A percentile compares a stretch with the other conserved stretches of the same genome.
These are phyloP conservation scores for Tuber calosporum DNA, from an alignment of 495 filamentous ascomycete genomes.

Conservation along the genomic window DNA sequence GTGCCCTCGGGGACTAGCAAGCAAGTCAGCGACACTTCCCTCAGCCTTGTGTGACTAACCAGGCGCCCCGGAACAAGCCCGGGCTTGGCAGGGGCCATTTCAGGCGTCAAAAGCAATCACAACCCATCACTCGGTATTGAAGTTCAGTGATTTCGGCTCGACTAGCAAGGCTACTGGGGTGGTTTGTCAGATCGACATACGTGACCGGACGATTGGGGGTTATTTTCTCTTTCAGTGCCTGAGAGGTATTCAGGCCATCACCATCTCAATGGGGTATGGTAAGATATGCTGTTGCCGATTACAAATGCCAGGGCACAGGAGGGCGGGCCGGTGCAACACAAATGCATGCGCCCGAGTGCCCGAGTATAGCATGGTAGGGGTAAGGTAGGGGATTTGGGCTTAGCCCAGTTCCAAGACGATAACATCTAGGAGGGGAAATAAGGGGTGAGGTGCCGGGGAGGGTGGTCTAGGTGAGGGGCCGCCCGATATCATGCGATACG, in stretches of 20 bases:
- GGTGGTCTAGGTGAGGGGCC: neutral
- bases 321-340: neutral
- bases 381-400: neutral
- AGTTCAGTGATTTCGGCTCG: neutral
- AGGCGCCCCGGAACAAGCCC: too few species aligned
- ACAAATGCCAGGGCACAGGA: neutral
- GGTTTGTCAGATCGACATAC: too few species aligned
- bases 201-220: neutral
- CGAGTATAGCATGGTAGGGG: neutral
- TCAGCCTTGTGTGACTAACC: too few species aligned
- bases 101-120: too few species aligned
- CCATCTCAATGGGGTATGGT: too few species aligned
- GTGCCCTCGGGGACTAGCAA: too few species aligned
- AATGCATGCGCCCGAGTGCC: neutral
- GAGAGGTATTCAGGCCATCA: neutral
- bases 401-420: neutral
- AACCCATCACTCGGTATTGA: neutral
- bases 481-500: neutral
- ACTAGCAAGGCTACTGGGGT: neutral
- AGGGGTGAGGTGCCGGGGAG: neutral
- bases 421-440: neutral
- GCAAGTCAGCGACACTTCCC: too few species aligned
- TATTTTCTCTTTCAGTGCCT: neutral
- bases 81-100: too few species aligned
- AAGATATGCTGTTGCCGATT: too few species aligned